Conservation (phyloP, 345 rosid genomes). For the Bruguiera sexangula region DNA sequence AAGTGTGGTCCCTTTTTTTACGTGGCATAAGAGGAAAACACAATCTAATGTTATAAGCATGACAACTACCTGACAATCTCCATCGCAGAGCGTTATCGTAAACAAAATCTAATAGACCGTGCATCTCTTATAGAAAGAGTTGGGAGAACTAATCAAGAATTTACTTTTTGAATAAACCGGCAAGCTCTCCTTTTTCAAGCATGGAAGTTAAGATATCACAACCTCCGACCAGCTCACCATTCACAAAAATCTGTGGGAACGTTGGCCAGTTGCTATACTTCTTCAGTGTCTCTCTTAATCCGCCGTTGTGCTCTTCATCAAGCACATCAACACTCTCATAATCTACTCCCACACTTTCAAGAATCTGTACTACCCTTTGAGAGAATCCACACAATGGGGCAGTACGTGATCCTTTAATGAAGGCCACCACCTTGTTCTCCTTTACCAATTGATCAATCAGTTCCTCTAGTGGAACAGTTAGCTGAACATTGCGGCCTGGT, state of each 20-base stretch:
- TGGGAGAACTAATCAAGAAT: background rate
- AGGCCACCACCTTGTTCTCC: constrained; percentile 87
- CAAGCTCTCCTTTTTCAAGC: constrained; percentile 80
- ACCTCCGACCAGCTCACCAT: constrained; percentile 82
- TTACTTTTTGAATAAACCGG: constrained; percentile 44
- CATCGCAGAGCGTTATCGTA: background rate
- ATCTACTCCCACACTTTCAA: constrained; percentile 75
- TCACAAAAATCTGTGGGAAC: constrained; percentile 73
- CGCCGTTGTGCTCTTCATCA: constrained; percentile 72
- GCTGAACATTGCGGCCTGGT: constrained; percentile 78
- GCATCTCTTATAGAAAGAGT: background rate
- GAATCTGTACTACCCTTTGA: constrained; percentile 73
- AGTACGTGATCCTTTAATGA: constrained; percentile 84
- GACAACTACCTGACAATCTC: background rate
- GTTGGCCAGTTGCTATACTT: constrained; percentile 92
- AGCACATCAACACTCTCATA: constrained; percentile 86
- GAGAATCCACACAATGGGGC: constrained; percentile 94
- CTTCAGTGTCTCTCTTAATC: constrained; percentile 82
- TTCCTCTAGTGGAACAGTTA: constrained; percentile 67
- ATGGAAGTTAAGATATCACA: constrained; percentile 79
- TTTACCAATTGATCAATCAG: constrained; percentile 69
- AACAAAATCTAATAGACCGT: background rate
- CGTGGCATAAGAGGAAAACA: too few species aligned
- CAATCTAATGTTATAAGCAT: too few species aligned
- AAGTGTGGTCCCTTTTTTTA: too few species aligned